These are phyloP conservation scores for Phaeosphaeria sp. DNA, from an alignment of 2,329 filamentous ascomycete genomes.

Conservation along the genomic window DNA sequence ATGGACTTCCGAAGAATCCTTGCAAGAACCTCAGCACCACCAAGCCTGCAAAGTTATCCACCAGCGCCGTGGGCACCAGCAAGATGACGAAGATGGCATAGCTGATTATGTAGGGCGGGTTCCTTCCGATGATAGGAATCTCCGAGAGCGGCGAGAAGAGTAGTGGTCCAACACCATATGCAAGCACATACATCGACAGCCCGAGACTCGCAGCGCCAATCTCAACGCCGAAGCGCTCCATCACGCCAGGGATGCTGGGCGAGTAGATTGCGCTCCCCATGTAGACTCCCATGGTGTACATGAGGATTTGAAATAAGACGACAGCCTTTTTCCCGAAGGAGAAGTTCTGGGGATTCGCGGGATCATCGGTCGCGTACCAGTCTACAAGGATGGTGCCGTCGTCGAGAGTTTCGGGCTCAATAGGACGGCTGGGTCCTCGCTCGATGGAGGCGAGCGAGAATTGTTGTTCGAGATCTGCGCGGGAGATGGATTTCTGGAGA, in stretches of 20 bases:
- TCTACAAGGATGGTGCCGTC: constrained; percentile 51
- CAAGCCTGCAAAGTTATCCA: constrained; percentile 67
- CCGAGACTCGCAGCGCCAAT: constrained; percentile 62
- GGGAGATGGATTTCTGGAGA: constrained; percentile 43
- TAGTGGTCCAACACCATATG: constrained; percentile 67
- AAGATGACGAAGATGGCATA: constrained; percentile 73
- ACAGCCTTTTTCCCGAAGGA: constrained; percentile 42
- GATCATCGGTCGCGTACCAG: constrained; percentile 52
- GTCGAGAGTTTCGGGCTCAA: constrained; percentile 41
- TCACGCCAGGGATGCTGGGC: constrained; percentile 54
- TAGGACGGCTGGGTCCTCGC: constrained; percentile 43
- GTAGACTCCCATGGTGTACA: constrained; percentile 69
- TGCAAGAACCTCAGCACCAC: constrained; percentile 59
- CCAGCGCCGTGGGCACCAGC: constrained; percentile 68
- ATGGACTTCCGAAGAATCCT: constrained; percentile 49
- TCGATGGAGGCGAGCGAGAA: constrained; percentile 45
- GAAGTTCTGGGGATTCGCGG: constrained; percentile 52
- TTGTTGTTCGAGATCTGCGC: constrained; percentile 50
- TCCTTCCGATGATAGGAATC: constrained; percentile 70
- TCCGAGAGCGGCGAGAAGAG: constrained; percentile 72
- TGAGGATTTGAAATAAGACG: constrained; percentile 50
- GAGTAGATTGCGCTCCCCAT: constrained; percentile 61
- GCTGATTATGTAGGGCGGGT: constrained; percentile 70
- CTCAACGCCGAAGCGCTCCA: constrained; percentile 60
- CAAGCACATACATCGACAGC: constrained; percentile 68